Percentiles rank a stretch among this genome's conserved stretches.
phyloP scores from a whole-genome alignment of 2,329 filamentous ascomycete genomes.

The Colletotrichum horii region DNA sequence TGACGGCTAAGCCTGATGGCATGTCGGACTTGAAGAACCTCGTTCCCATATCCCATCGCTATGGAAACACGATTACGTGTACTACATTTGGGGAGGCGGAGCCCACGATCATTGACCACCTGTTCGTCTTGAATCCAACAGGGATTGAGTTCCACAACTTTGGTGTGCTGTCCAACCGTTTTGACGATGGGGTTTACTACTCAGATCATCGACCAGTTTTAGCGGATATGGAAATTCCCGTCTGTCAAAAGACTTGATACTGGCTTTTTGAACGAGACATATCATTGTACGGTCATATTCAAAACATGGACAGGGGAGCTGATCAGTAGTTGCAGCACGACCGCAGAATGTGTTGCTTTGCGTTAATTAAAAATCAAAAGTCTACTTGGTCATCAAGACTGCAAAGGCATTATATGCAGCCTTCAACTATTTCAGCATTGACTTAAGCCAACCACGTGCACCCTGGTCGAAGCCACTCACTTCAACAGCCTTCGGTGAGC shows the following conservation, averaged over 20 bases:
- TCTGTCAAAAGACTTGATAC: neutral
- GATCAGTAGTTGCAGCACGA: neutral
- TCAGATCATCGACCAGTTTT: slow-evolving; percentile 73
- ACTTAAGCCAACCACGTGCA: neutral
- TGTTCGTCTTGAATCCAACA: slow-evolving; percentile 57
- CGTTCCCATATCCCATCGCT: slow-evolving; percentile 45
- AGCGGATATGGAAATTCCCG: slow-evolving; percentile 55
- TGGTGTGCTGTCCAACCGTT: slow-evolving; percentile 66
- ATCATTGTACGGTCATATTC: neutral
- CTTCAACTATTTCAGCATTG: neutral
- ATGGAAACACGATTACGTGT: slow-evolving; percentile 67
- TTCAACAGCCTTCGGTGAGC: neutral
- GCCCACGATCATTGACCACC: slow-evolving; percentile 65
- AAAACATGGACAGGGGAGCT: neutral
- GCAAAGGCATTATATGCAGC: fast-evolving
- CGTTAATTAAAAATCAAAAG: neutral
- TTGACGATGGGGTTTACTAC: slow-evolving; percentile 65
- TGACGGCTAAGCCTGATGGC: slow-evolving; percentile 51
- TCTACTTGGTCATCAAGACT: neutral
- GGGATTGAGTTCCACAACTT: slow-evolving; percentile 52
- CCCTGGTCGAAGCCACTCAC: neutral
- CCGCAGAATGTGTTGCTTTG: neutral
- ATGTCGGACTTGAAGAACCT: slow-evolving; percentile 53
- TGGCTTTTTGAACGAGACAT: neutral
- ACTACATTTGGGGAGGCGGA: slow-evolving; percentile 64